phyloP scores from a whole-genome alignment of 495 filamentous ascomycete genomes.

The Acidiella bohemica region DNA sequence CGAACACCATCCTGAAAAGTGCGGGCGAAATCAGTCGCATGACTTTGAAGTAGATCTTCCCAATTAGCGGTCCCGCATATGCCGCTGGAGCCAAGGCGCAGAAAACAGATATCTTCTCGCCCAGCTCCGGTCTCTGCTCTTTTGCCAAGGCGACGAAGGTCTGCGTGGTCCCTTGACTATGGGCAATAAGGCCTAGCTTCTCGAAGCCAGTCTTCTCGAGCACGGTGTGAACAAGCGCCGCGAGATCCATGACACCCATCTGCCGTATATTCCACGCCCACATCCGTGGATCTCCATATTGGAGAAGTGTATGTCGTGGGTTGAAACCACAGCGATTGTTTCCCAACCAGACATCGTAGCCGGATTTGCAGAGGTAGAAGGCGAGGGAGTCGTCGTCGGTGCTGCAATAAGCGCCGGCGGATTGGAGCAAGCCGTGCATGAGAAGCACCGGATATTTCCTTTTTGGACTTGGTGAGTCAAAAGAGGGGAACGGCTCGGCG shows the following conservation, averaged over 20 bases:
- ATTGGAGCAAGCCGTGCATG: slow-evolving; percentile 81
- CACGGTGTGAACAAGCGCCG: slow-evolving; percentile 74
- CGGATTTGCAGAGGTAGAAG: slow-evolving; percentile 80
- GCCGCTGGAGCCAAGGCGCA: slow-evolving; percentile 86
- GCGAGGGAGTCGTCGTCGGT: slow-evolving; percentile 86
- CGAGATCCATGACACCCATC: slow-evolving; percentile 84
- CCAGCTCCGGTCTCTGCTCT: slow-evolving; percentile 80
- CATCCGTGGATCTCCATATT: slow-evolving; percentile 72
- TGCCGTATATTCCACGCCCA: slow-evolving; percentile 96
- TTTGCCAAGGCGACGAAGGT: slow-evolving; percentile 83
- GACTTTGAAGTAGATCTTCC: slow-evolving; percentile 84
- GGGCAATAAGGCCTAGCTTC: slow-evolving; percentile 70
- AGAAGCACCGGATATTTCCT: slow-evolving; percentile 78
- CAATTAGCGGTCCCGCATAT: slow-evolving; percentile 77
- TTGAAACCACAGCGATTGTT: slow-evolving; percentile 85
- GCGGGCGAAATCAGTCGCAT: slow-evolving; percentile 65
- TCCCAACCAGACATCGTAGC: slow-evolving; percentile 95
- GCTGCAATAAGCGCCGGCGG: slow-evolving; percentile 72
- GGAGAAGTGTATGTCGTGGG: slow-evolving; percentile 59
- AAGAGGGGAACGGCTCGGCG: slow-evolving; percentile 14
- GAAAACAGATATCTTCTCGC: slow-evolving; percentile 74
- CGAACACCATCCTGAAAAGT: slow-evolving; percentile 73
- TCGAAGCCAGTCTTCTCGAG: slow-evolving; percentile 69
- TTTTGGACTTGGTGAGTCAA: slow-evolving; percentile 29
- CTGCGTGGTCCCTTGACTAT: slow-evolving; percentile 87